phyloP scores from a whole-genome alignment of 2,329 filamentous ascomycete genomes.

The Chlorencoelia australis region DNA sequence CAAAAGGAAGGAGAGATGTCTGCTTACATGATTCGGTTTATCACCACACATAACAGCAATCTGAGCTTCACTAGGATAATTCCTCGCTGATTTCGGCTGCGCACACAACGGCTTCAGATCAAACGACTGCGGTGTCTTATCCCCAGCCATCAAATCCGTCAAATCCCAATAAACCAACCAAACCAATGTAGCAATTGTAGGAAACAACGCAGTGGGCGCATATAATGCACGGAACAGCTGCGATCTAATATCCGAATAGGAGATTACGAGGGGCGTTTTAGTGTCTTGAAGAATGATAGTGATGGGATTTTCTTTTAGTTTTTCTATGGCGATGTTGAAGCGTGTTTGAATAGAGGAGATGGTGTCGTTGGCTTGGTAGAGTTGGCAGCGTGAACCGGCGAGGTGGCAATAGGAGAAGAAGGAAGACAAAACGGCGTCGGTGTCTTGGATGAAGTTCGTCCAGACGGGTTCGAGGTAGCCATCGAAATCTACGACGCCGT shows the following conservation, averaged over 20 bases:
- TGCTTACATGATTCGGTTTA: constrained; percentile 21
- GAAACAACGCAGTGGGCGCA: constrained; percentile 18
- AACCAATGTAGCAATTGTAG: constrained; percentile 16
- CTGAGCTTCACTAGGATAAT: constrained; percentile 16
- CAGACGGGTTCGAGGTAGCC: constrained; percentile 18
- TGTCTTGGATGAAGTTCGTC: constrained; percentile 16
- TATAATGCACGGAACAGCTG: constrained; percentile 24
- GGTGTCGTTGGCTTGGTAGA: constrained; percentile 18
- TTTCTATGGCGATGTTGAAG: constrained; percentile 29
- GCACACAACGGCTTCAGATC: constrained; percentile 10
- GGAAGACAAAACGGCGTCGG: constrained; percentile 19
- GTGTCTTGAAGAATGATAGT: constrained; percentile 12
- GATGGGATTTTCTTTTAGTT: constrained; percentile 29
- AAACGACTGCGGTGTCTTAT: not conserved
- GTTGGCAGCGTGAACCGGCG: constrained; percentile 26
- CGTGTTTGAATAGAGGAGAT: constrained; percentile 16
- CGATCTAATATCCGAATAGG: constrained; percentile 20
- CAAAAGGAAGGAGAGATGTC: too few species aligned
- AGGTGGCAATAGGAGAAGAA: constrained; percentile 25
- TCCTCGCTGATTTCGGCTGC: constrained; percentile 4
- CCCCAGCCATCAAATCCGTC: constrained; percentile 28
- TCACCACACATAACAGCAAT: constrained; percentile 23
- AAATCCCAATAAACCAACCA: constrained; percentile 28
- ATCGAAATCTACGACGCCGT: constrained; percentile 23
- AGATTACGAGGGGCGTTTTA: constrained; percentile 18